These are phyloP conservation scores for Pythium pectinolyticum DNA, from an alignment of 352 stramenopile species.

Conservation along the genomic window DNA sequence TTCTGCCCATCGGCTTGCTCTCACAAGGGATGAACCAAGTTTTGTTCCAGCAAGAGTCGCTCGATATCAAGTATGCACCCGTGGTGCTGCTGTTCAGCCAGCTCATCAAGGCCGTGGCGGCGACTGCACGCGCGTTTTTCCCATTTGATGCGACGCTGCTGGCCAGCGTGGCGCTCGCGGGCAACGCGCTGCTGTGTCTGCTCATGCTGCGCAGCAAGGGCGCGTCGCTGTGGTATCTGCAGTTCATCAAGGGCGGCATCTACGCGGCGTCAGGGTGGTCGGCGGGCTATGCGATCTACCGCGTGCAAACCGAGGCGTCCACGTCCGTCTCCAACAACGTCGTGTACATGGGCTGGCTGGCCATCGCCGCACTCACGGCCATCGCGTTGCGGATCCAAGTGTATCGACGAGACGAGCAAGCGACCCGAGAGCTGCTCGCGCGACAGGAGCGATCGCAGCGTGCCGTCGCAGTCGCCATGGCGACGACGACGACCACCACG, in stretches of 20 bases:
- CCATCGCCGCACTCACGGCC: slow-evolving; percentile 31
- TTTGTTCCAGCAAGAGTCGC: slow-evolving; percentile 55
- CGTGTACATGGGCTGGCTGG: slow-evolving; percentile 64
- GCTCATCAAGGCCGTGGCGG: slow-evolving; percentile 47
- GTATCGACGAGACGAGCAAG: slow-evolving; percentile 22
- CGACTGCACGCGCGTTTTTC: slow-evolving; percentile 51
- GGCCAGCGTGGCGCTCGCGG: slow-evolving; percentile 34
- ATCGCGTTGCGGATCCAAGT: slow-evolving; percentile 26
- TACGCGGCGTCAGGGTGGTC: slow-evolving; percentile 61
- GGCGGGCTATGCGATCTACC: slow-evolving; percentile 48
- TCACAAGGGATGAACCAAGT: slow-evolving; percentile 66
- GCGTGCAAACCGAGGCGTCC: slow-evolving; percentile 17
- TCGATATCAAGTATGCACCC: slow-evolving; percentile 66
- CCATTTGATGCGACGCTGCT: slow-evolving; percentile 40
- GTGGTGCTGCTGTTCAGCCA: slow-evolving; percentile 53
- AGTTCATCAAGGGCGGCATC: slow-evolving; percentile 52
- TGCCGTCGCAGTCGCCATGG: not conserved
- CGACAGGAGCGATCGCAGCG: slow-evolving; percentile 1
- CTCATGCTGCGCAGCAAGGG: slow-evolving; percentile 44
- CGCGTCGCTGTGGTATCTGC: slow-evolving; percentile 61
- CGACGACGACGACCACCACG: not conserved
- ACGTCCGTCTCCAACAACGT: slow-evolving; percentile 40
- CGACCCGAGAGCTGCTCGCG: slow-evolving; percentile 19
- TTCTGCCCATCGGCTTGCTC: slow-evolving; percentile 56
- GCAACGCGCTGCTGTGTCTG: slow-evolving; percentile 38